Evolutionary conservation across 75 land plant species (phyloP).

Genomic region (Selaginella tamariscina): DNA sequence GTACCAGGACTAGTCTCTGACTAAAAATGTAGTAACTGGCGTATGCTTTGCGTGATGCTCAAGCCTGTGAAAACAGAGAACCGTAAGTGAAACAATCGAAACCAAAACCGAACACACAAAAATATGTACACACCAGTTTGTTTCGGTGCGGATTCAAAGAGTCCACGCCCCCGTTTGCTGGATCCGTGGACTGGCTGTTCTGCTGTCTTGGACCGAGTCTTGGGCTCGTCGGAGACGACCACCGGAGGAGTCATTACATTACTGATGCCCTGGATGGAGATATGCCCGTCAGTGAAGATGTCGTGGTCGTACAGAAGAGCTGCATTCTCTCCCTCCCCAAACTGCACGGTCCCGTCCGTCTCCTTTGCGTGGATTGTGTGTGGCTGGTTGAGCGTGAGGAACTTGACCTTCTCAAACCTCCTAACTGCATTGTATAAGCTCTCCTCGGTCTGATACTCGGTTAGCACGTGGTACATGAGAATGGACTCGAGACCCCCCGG

Average conservation of each 20-base stretch:
- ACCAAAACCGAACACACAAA: background rate
- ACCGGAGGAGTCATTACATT: background rate
- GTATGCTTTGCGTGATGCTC: background rate
- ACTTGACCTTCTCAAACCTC: background rate
- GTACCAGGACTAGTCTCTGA: too few species aligned
- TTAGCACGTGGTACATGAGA: background rate
- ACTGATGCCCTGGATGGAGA: slow-evolving; percentile 2
- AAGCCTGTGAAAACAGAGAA: background rate
- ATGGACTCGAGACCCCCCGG: slow-evolving; percentile 5
- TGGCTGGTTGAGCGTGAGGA: background rate
- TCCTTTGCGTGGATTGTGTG: background rate
- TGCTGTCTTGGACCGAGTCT: background rate
- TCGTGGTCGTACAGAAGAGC: slow-evolving; percentile 5
- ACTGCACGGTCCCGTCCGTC: slow-evolving; percentile 2
- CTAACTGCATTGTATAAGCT: slow-evolving; percentile 2
- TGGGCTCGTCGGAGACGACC: background rate
- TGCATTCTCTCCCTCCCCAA: slow-evolving; percentile 4
- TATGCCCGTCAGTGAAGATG: background rate
- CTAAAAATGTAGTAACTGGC: slow-evolving; percentile 1
- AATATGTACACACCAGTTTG: background rate
- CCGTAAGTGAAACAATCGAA: background rate
- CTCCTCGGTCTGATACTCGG: slow-evolving; percentile 13
- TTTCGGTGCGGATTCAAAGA: background rate
- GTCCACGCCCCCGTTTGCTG: background rate
- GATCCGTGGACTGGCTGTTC: background rate